Conservation (phyloP, 768 basidiomycete species). For the Boletus subcaerulescens region DNA sequence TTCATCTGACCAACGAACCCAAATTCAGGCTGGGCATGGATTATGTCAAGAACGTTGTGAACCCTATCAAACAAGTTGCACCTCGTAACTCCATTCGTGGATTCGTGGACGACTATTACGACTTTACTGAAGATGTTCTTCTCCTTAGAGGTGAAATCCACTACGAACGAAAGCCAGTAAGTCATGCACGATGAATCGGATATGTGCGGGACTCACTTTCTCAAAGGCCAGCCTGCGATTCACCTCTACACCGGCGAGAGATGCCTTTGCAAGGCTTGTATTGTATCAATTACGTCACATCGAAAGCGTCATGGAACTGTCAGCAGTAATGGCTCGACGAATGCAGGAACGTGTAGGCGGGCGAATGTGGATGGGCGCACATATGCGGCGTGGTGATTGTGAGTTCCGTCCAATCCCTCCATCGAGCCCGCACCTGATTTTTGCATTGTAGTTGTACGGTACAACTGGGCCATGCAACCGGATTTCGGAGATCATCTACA, state of each 20-base stretch:
- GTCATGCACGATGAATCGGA: neutral
- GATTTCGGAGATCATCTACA: constrained; percentile 35
- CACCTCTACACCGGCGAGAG: constrained; percentile 29
- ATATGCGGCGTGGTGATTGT: constrained; percentile 46
- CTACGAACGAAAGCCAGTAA: constrained; percentile 39
- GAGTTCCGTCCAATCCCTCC: constrained; percentile 6
- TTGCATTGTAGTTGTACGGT: constrained; percentile 25
- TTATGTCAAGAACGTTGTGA: constrained; percentile 40
- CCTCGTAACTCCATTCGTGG: constrained; percentile 37
- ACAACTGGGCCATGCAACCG: constrained; percentile 36
- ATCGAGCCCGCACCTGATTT: neutral
- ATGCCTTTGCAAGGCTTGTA: constrained; percentile 33
- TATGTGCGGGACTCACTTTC: constrained; percentile 5
- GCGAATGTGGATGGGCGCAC: constrained; percentile 41
- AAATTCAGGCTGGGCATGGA: constrained; percentile 40
- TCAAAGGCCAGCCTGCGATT: constrained; percentile 34
- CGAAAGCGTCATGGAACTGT: constrained; percentile 28
- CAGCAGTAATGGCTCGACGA: constrained; percentile 29
- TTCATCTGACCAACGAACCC: constrained; percentile 6
- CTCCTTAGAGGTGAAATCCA: constrained; percentile 42
- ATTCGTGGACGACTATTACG: constrained; percentile 38
- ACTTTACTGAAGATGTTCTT: constrained; percentile 36
- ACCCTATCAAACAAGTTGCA: constrained; percentile 36
- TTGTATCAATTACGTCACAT: constrained; percentile 30
- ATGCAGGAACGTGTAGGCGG: constrained; percentile 32